These are phyloP conservation scores for Wolfiporia cocos DNA, from an alignment of 1,284 basidiomycete genomes.

Conservation along the genomic window DNA sequence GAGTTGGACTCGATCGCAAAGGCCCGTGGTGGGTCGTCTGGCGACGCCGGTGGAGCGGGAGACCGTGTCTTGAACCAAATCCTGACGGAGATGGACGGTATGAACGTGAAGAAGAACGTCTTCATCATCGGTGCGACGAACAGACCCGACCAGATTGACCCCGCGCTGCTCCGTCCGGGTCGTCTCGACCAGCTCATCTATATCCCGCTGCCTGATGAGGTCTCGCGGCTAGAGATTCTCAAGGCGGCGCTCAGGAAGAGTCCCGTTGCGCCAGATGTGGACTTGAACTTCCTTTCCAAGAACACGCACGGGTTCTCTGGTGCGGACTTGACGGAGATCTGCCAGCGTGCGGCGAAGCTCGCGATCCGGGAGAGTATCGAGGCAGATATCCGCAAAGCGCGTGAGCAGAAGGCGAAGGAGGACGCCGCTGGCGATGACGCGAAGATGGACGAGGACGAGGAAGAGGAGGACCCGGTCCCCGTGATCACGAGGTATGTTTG, in stretches of 20 bases:
- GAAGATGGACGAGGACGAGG: slow-evolving; percentile 73
- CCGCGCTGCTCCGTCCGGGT: slow-evolving; percentile 95
- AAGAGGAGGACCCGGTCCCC: slow-evolving; percentile 92
- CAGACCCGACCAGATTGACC: slow-evolving; percentile 98
- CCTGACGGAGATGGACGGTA: slow-evolving; percentile 99
- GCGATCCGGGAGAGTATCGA: slow-evolving; percentile 96
- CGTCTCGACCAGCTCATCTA: slow-evolving; percentile 96
- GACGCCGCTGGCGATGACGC: slow-evolving; percentile 62
- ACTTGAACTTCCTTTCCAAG: slow-evolving; percentile 87
- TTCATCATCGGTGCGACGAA: slow-evolving; percentile 99
- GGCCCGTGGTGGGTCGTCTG: slow-evolving; percentile 78
- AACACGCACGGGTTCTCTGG: slow-evolving; percentile 98
- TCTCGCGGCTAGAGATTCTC: slow-evolving; percentile 88
- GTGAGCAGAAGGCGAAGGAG: slow-evolving; percentile 81
- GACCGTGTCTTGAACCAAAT: slow-evolving; percentile 98
- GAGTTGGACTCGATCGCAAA: slow-evolving; percentile 99
- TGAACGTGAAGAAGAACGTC: slow-evolving; percentile 99
- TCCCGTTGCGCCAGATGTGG: slow-evolving; percentile 82
- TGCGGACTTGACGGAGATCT: slow-evolving; percentile 98
- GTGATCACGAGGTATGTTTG: slow-evolving; percentile 72
- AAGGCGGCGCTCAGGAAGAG: slow-evolving; percentile 91
- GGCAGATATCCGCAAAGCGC: slow-evolving; percentile 76
- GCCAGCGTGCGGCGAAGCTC: slow-evolving; percentile 95
- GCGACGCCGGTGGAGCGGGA: slow-evolving; percentile 92
- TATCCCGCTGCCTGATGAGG: slow-evolving; percentile 92